Percentiles rank a stretch among this genome's conserved stretches.
These are phyloP conservation scores for Linnemannia elongata DNA, from an alignment of 192 early-diverging fungal species.

Conservation along the genomic window DNA sequence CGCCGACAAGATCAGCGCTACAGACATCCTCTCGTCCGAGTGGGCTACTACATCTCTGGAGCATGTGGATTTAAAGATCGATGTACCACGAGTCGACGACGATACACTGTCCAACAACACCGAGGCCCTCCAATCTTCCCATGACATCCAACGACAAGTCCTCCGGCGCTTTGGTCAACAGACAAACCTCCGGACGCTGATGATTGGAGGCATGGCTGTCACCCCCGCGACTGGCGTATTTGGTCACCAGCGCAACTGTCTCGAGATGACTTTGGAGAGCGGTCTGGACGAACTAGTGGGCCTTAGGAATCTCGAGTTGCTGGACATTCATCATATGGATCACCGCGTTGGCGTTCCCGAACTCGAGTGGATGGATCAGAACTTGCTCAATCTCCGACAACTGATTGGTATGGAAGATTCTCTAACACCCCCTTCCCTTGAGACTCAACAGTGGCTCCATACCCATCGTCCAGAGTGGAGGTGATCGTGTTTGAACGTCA, in stretches of 20 bases:
- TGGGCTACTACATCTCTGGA: constrained; percentile 16
- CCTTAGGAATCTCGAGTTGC: background rate
- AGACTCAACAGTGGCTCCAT: background rate
- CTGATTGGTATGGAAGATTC: background rate
- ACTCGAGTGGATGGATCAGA: constrained; percentile 3
- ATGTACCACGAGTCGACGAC: background rate
- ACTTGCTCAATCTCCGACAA: background rate
- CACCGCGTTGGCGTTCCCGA: constrained; percentile 4
- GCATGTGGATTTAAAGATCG: constrained; percentile 10
- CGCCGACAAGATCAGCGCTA: background rate
- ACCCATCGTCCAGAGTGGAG: background rate
- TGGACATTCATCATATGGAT: constrained; percentile 15
- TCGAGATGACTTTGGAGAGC: constrained; percentile 4
- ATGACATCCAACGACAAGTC: constrained; percentile 8
- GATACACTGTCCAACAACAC: background rate
- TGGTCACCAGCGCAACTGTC: background rate
- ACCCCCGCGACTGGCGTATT: background rate
- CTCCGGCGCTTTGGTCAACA: constrained; percentile 13
- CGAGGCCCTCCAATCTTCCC: background rate
- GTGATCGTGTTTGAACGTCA: background rate
- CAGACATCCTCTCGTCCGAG: constrained; percentile 2
- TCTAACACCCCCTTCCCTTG: background rate
- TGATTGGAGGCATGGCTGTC: background rate
- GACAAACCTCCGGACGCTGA: background rate
- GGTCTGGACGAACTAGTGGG: constrained; percentile 1